Evolutionary conservation across 805 yeast species (phyloP), one percentile per base, ranked within the genome.

Genomic region (Saturnispora serradocipensis): DNA sequence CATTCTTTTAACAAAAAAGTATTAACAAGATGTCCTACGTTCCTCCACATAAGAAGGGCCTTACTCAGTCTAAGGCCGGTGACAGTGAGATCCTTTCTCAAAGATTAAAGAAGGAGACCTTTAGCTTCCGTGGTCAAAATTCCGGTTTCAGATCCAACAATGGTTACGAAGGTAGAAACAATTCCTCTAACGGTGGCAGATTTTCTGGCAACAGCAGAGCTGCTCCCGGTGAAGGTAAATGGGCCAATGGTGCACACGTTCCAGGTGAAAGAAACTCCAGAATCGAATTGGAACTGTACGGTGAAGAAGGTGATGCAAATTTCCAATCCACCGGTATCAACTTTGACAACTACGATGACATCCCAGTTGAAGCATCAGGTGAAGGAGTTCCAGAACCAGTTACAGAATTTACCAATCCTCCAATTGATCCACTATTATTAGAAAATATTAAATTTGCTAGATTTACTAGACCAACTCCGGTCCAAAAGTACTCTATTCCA

Each of bases 311-410:
- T 50, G 95, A 83, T 63, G 77, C 88, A 61, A 64, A 67, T 39
- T 81, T 83, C 74, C 97, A 87, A 75, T 82, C 95, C 49, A 86
- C 96, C 38, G 99, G 99, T 78, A 93, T 93, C 73, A 93, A 93
- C 75, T 93, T 93, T 66, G 99, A 95, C 71, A 89, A 88, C 76
- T 93, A 93, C 72, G 99, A 93, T 69, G 98, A 95, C 54, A 93
- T 93, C 58, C 99, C 99, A 55, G 97, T 93, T 57, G 98, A 93
- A 72, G 99, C 97, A 47, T 73, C 95, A 46, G 99, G 99, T 73
- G 85, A 84, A 39, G 81, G 85, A 55, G 96, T 88, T 51, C 99
- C 99, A 56, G 98, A 90, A 67, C 89, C 97, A 58, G 86, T 93
- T 61, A 72, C 84, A 56, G 74, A 85, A 51, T 93, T 93, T 71